Evolutionary conservation across 176 grass and related monocot species (phyloP), one percentile per base, ranked within the genome.

Genomic region (Panicum miliaceum): DNA sequence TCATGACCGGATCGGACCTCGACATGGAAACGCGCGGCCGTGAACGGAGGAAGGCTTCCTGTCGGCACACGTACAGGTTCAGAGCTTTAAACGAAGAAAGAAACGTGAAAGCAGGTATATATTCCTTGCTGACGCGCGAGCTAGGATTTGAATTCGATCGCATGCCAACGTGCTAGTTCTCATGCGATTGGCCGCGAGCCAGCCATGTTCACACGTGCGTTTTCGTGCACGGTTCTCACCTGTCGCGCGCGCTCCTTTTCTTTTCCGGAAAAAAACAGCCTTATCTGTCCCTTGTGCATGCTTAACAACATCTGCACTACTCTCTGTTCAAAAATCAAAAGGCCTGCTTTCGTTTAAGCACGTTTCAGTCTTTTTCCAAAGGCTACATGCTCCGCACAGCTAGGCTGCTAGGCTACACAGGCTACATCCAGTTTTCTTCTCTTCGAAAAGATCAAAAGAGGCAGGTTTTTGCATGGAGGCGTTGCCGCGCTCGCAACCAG

Each of bases 141-240:
- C 3, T 7, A 64, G 27, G 1, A 6, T 35, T 15, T 7, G 60
- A 9, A 61, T 13, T 25, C 58, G 4, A 12, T 61, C 51, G 12
- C 13, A 48, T 14, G 14, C 13, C 47, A 3, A 6, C 51, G 23
- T 27, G 23, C 47, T 12, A 61, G 51, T 54, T 32, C 29, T 32
- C 29, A 32, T 32, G 29, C 29, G 29, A 32, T 2, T 32, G 29
- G 29, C 29, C 29, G 29, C 29, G 29, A 45, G 20, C 12, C 16
- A 42, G 65, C 20, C 35, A 56, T 35, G 57, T 83, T 74, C 57
- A 84, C 58, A 84, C 81, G 81, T 75, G 57, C 42, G n/a, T 26
- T 84, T 74, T 64, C 8, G 47, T 26, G 41, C n/a, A 12, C 22
- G 6, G 5, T 1, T 1, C 18, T 3, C 23, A 12, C n/a, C 42